These are phyloP conservation scores for Massarina eburnea DNA, from an alignment of 2,329 filamentous ascomycete species.

Conservation along the genomic window DNA sequence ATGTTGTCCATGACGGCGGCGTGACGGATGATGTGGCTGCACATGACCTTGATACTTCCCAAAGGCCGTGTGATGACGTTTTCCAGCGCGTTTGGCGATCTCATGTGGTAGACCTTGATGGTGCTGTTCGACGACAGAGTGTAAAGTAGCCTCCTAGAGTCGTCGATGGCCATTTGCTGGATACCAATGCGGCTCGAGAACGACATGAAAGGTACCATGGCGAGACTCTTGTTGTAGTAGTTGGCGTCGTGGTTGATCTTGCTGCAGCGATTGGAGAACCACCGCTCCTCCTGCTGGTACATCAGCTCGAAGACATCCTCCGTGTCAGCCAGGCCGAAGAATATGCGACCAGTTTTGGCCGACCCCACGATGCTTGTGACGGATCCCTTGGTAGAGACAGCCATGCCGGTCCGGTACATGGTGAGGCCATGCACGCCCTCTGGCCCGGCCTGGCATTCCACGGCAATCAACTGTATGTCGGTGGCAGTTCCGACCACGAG, in stretches of 20 bases:
- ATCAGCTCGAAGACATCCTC: slow-evolving; percentile 92
- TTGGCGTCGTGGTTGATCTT: slow-evolving; percentile 85
- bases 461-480: slow-evolving; percentile 84
- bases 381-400: slow-evolving; percentile 73
- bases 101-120: slow-evolving; percentile 89
- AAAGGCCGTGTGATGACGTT: slow-evolving; percentile 60
- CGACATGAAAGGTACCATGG: slow-evolving; percentile 9
- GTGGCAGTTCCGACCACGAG: slow-evolving; percentile 84
- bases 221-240: slow-evolving; percentile 21
- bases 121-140: slow-evolving; percentile 86
- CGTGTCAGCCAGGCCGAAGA: slow-evolving; percentile 79
- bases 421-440: slow-evolving; percentile 72
- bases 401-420: slow-evolving; percentile 88
- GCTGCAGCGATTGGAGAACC: slow-evolving; percentile 86
- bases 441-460: slow-evolving; percentile 65
- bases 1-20: slow-evolving; percentile 69
- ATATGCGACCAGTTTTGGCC: slow-evolving; percentile 79
- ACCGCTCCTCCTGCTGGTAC: slow-evolving; percentile 96
- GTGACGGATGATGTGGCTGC: slow-evolving; percentile 78
- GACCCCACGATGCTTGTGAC: slow-evolving; percentile 80
- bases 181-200: slow-evolving; percentile 59
- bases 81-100: slow-evolving; percentile 56
- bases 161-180: slow-evolving; percentile 80
- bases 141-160: slow-evolving; percentile 85
- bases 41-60: slow-evolving; percentile 62